These are phyloP conservation scores for Amanita polypyramis DNA, from an alignment of 768 basidiomycete genomes.

Conservation along the genomic window DNA sequence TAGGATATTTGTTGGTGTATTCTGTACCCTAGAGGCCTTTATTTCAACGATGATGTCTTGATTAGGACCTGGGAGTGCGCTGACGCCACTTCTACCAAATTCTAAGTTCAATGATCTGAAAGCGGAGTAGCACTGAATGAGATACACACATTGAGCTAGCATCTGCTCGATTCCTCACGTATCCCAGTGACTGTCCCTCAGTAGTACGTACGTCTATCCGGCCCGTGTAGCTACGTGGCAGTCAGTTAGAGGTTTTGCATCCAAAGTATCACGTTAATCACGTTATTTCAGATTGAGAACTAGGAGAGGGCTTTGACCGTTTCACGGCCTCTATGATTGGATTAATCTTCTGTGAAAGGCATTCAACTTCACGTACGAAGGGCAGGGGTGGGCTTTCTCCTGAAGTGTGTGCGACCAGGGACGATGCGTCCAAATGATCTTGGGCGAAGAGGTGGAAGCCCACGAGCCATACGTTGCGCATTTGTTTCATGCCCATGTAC, in stretches of 20 bases:
- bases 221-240: conserved; percentile 19
- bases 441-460: conserved; percentile 30
- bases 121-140: neutral
- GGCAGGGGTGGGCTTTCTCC: conserved; percentile 17
- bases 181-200: conserved; percentile 19
- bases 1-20: neutral
- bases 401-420: conserved; percentile 16
- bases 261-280: neutral
- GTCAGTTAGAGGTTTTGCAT: neutral
- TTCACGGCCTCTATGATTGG: neutral
- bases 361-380: conserved; percentile 13
- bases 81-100: conserved; percentile 23
- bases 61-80: neutral
- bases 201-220: conserved; percentile 25
- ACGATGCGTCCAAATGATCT: conserved; percentile 19
- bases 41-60: neutral
- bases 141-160: conserved; percentile 15
- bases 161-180: conserved; percentile 19
- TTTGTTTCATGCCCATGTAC: conserved; percentile 23
- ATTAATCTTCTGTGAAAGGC: neutral
- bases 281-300: neutral
- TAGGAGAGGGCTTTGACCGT: neutral
- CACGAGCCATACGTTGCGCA: conserved; percentile 33
- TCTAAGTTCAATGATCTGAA: neutral
- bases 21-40: neutral